phyloP scores from a whole-genome alignment of 768 basidiomycete species.

The Auriscalpium microsporum region DNA sequence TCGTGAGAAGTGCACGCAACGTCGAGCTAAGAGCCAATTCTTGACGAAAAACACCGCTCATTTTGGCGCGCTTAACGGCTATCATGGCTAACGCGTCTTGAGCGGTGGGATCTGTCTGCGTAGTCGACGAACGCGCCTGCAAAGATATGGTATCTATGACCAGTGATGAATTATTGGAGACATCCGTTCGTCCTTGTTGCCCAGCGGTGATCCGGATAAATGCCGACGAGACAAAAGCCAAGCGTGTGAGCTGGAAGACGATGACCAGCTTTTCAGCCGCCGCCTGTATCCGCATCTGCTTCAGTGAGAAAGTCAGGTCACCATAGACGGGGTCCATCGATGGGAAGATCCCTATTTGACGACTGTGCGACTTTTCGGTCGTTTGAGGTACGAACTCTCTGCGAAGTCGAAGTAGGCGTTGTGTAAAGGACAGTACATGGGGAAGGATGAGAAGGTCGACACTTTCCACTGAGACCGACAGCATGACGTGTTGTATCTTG shows the following conservation, averaged over 20 bases:
- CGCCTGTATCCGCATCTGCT: constrained; percentile 45
- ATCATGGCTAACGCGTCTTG: constrained; percentile 59
- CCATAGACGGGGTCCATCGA: constrained; percentile 16
- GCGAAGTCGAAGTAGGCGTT: constrained; percentile 6
- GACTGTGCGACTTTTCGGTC: background rate
- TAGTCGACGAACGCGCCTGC: constrained; percentile 47
- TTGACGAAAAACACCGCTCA: constrained; percentile 38
- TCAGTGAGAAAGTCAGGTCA: constrained; percentile 36
- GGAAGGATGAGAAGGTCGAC: constrained; percentile 13
- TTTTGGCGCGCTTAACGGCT: constrained; percentile 35
- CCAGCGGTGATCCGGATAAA: constrained; percentile 17
- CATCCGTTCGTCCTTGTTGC: constrained; percentile 21
- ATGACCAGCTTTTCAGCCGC: constrained; percentile 64
- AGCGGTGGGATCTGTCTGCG: constrained; percentile 30
- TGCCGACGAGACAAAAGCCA: constrained; percentile 30
- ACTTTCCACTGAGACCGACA: constrained; percentile 7
- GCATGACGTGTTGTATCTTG: constrained; percentile 5
- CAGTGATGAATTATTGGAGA: constrained; percentile 40
- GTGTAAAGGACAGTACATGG: constrained; percentile 11
- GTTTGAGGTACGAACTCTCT: background rate
- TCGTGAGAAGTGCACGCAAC: constrained; percentile 34
- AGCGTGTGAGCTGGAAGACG: constrained; percentile 41
- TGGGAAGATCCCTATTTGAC: background rate
- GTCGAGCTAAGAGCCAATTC: constrained; percentile 34
- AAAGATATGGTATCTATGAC: constrained; percentile 45